A percentile compares a stretch with the other conserved stretches of the same genome.
Conservation (phyloP, 1,284 basidiomycete species). For the Rhodotorula sp. region DNA sequence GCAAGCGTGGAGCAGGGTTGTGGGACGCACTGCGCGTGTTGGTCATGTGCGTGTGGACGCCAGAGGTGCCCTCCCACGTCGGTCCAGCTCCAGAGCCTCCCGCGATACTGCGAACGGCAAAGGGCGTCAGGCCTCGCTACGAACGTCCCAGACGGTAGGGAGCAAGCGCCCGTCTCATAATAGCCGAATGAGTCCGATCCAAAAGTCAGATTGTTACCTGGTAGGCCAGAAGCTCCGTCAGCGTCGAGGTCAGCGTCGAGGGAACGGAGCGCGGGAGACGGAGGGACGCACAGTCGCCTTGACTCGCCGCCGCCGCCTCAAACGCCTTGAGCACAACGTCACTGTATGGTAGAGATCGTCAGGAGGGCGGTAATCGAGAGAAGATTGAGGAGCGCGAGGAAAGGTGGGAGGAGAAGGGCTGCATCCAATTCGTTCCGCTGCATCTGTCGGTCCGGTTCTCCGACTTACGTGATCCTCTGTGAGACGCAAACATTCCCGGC, state of each 20-base stretch:
- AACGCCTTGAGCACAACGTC: slow-evolving; percentile 94
- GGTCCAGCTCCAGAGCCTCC: slow-evolving; percentile 92
- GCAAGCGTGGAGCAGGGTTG: no score
- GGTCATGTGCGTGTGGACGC: slow-evolving; percentile 41
- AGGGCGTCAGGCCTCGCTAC: not conserved
- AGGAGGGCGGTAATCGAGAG: no score
- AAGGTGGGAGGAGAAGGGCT: slow-evolving; percentile 11
- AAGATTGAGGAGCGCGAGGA: no score
- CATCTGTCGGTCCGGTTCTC: no score
- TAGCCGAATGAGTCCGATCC: slow-evolving; percentile 87
- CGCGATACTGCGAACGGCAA: slow-evolving; percentile 68
- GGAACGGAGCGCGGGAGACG: not conserved
- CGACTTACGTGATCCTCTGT: not conserved
- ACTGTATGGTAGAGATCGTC: slow-evolving; percentile 68
- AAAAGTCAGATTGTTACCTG: slow-evolving; percentile 79
- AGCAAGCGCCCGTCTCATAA: slow-evolving; percentile 64
- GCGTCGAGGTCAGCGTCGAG: slow-evolving; percentile 2
- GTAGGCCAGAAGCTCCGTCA: not conserved
- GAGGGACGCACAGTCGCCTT: slow-evolving; percentile 64
- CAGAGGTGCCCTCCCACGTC: slow-evolving; percentile 70
- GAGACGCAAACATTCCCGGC: slow-evolving; percentile 19
- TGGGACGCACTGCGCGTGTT: not conserved
- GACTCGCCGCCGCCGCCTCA: slow-evolving; percentile 85
- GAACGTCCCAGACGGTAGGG: not conserved
- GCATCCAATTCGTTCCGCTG: no score